Evolutionary conservation across 164 flowering plant genomes (phyloP), one percentile per base, ranked within the genome.

Genomic region (Magnolia officinalis): DNA sequence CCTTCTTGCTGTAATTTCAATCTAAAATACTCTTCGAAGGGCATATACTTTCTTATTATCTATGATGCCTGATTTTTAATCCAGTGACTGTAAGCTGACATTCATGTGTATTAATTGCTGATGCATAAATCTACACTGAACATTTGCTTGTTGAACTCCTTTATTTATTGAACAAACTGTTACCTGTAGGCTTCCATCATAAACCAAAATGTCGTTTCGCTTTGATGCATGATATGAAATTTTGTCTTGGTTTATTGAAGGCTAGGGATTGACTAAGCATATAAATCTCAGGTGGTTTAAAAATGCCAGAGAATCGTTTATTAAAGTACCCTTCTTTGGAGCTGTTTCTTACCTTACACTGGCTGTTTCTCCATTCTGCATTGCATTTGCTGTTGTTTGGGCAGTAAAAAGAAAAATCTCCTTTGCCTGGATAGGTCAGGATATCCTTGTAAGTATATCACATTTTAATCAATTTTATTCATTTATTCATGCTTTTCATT

Each of bases 381-480:
- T 96, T 81, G 78, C 89, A 59, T 91, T 91, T 88, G 89, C 98
- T 76, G 93, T 91, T 74, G 80, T 92, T 73, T 94, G 99, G 99
- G 99, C 98, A n/a, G 86, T 89, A n/a, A 98, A 96, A 26, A 98
- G 97, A 26, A 82, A 81, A 55, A 73, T 51, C 78, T 84, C 90
- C 79, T 88, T 88, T 81, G 99, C 99, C 68, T 96, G 99, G 98
- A 96, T 94, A 11, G 99, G 99, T 77, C 99, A 96, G 88, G 97
- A 96, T 78, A 89, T 96, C 77, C 98, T 96, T 73, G 99, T 96
- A 90, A 89, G 98, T 73, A 75, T 10, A n/a, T 21, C 3, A 66
- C 29, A 61, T 71, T 71, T 70, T 20, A 69, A 59, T 26, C 19
- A 9, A 63, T 74, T 21, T 20, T 16, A 29, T 31, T 69, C 29